These are phyloP conservation scores for Moniliella sp. DNA, from an alignment of 1,284 basidiomycete genomes.

Conservation along the genomic window DNA sequence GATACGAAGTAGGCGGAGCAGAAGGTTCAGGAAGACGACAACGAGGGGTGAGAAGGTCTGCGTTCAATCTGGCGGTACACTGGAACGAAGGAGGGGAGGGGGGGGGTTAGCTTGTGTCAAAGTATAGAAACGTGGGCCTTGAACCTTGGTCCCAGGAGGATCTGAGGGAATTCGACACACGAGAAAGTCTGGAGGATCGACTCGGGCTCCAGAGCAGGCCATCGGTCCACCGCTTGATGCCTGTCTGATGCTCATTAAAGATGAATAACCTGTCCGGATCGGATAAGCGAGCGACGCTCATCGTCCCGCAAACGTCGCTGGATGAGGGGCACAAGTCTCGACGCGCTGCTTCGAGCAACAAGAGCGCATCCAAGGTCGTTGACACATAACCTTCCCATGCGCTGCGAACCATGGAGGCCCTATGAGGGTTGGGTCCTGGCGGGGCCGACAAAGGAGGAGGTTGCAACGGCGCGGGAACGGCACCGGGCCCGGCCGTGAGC, in stretches of 20 bases:
- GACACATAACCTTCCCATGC: too few species aligned
- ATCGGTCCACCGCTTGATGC: constrained; percentile 96
- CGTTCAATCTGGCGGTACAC: constrained; percentile 25
- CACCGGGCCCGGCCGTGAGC: too few species aligned
- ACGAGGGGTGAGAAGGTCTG: constrained; percentile 7
- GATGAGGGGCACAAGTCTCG: constrained; percentile 74
- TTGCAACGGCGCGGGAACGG: too few species aligned
- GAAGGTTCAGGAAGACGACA: not conserved
- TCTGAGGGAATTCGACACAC: not conserved
- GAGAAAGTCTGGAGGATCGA: constrained; percentile 74
- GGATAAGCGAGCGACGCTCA: constrained; percentile 67
- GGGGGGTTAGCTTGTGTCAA: too few species aligned
- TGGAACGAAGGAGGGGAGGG: not conserved
- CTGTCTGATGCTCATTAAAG: constrained; percentile 87
- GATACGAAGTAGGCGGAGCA: not conserved
- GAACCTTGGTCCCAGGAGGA: not conserved
- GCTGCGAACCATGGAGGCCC: too few species aligned
- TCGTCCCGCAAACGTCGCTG: constrained; percentile 79
- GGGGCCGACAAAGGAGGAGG: too few species aligned
- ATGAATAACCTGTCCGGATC: constrained; percentile 77
- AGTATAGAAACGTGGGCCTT: too few species aligned
- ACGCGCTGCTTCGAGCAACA: constrained; percentile 79
- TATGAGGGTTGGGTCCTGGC: too few species aligned
- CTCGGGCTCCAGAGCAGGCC: constrained; percentile 72
- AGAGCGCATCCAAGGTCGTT: constrained; percentile 64